A percentile compares a stretch with the other conserved stretches of the same genome.
These are phyloP conservation scores for Agaricales sp. DNA, from an alignment of 1,284 basidiomycete species.

Conservation along the genomic window DNA sequence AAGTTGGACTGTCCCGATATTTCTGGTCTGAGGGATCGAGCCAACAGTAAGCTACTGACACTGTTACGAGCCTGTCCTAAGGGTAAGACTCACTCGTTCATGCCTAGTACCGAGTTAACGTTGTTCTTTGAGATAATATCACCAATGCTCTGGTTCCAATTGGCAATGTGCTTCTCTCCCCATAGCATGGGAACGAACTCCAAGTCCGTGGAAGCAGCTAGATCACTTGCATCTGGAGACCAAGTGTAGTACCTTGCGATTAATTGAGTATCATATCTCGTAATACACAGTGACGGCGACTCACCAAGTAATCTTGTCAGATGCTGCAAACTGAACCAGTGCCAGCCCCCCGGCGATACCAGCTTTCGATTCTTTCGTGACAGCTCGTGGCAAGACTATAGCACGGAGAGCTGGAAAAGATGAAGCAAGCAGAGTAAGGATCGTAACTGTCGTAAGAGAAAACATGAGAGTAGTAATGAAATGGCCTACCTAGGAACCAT, in stretches of 20 bases:
- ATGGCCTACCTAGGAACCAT: not conserved
- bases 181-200: slow-evolving; percentile 52
- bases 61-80: no score
- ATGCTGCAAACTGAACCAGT: slow-evolving; percentile 8
- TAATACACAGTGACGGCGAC: not conserved
- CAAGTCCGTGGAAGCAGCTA: slow-evolving; percentile 16
- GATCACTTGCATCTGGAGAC: slow-evolving; percentile 21
- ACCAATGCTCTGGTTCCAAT: slow-evolving; percentile 26
- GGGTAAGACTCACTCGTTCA: slow-evolving; percentile 52
- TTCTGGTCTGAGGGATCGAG: slow-evolving; percentile 37
- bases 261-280: not conserved
- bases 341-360: not conserved
- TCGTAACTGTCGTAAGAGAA: not conserved
- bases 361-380: not conserved
- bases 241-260: slow-evolving; percentile 40
- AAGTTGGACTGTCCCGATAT: slow-evolving; percentile 49
- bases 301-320: slow-evolving; percentile 12
- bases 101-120: slow-evolving; percentile 44
- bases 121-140: slow-evolving; percentile 29
- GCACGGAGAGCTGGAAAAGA: not conserved
- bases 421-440: not conserved
- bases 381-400: not conserved
- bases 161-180: slow-evolving; percentile 31
- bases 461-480: not conserved
- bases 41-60: not conserved